Conservation (phyloP, 2,329 filamentous ascomycete species). For the Aspergillus hiratsukae region DNA sequence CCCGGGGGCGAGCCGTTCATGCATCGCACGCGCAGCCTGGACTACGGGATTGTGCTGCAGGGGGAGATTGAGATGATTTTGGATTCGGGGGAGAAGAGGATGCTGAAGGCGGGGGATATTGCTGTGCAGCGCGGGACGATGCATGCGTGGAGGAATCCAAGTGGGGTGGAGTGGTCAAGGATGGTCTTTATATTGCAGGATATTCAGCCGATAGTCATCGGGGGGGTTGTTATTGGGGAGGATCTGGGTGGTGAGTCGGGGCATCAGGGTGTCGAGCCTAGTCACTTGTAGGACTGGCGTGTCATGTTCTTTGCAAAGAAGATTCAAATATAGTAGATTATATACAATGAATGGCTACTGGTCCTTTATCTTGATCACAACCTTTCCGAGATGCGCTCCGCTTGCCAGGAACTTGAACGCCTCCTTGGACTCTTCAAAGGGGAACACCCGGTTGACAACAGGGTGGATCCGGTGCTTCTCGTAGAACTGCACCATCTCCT, state of each 20-base stretch:
- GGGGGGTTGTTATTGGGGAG: conserved; percentile 20
- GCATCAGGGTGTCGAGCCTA: conserved; percentile 1
- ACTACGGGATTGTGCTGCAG: conserved; percentile 54
- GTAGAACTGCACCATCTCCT: conserved; percentile 35
- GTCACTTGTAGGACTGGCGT: background rate
- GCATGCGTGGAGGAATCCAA: conserved; percentile 52
- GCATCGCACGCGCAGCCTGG: conserved; percentile 52
- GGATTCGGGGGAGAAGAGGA: conserved; percentile 47
- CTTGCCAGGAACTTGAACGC: conserved; percentile 52
- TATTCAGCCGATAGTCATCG: conserved; percentile 18
- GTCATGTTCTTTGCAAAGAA: background rate
- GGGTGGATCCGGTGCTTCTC: conserved; percentile 31
- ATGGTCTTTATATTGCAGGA: conserved; percentile 39
- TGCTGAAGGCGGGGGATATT: conserved; percentile 50
- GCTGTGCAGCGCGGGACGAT: conserved; percentile 54
- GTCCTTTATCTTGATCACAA: conserved; percentile 46
- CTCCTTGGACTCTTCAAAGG: conserved; percentile 48
- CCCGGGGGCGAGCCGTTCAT: conserved; percentile 43
- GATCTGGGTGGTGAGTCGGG: conserved; percentile 15
- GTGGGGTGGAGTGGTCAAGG: conserved; percentile 45
- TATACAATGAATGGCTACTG: background rate
- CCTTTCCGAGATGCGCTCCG: conserved; percentile 53
- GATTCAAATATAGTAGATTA: background rate
- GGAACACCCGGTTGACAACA: conserved; percentile 53
- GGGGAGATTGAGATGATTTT: conserved; percentile 50